Evolutionary conservation across 2,329 filamentous ascomycete species (phyloP), one percentile per base, ranked within the genome.

Genomic region (Fonsecaea nubica): DNA sequence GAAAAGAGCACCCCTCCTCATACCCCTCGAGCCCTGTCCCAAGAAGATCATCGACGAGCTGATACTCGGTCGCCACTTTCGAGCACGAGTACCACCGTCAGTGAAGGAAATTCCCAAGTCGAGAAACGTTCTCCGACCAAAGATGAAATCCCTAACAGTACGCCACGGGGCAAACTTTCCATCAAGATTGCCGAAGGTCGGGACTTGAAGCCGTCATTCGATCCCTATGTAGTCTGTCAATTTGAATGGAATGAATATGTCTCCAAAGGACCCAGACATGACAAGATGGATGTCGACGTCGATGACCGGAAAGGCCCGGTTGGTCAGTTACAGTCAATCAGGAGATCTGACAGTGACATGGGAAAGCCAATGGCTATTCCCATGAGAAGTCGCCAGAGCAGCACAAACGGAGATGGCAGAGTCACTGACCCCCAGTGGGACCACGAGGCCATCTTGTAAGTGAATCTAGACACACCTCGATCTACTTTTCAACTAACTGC

Each of bases 231-330:
- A 60, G 93, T 99, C 10, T 96, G 92, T 66, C 93, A 97, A 32
- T 99, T 98, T 75, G 95, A 99, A 78, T 91, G 92, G 77, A 97
- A 94, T 75, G 95, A 99, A 78, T 90, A 96, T 73, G 97, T 99
- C 63, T 98, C 95, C 0, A 90, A 92, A 63, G 92, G 92, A 2
- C 92, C 93, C 12, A 87, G 89, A 71, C 83, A 82, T 62, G 85
- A 87, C 65, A 86, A 85, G 40, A 83, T 83, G 62, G 80, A 85
- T 30, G 83, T 85, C 36, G 89, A 90, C 53, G 84, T 87, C 40
- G 87, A 89, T 53, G 87, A 89, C 75, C 84, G 65, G 70, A 81
- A 84, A 78, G 75, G 80, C 80, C 75, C 86, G 84, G 71, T 84
- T 81, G 73, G 82, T 73, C 55, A 72, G 12, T 76, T 82, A 62